Conservation (phyloP, 139 green algal genomes). For the Tetraselmis striata region DNA sequence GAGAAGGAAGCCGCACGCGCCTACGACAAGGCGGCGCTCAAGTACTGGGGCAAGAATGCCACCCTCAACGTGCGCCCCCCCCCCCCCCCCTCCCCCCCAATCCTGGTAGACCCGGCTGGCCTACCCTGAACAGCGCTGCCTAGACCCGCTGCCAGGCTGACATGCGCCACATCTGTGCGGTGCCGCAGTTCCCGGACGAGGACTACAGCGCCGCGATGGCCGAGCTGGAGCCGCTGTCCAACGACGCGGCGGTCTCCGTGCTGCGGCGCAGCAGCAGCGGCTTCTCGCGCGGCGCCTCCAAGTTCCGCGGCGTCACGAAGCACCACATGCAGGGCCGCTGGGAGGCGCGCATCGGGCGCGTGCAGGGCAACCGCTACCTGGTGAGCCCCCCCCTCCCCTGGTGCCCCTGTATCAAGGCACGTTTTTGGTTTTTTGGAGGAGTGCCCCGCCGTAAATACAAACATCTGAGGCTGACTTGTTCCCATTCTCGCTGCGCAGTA, state of each 20-base stretch:
- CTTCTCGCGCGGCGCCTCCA: slow-evolving; percentile 37
- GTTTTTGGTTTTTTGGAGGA: too few relatives aligned
- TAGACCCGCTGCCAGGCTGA: too few relatives aligned
- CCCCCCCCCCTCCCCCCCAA: too few relatives aligned
- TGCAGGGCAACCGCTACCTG: slow-evolving; percentile 52
- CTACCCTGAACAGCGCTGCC: too few relatives aligned
- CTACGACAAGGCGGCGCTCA: slow-evolving; percentile 71
- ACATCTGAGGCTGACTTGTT: too few relatives aligned
- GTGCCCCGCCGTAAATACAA: too few relatives aligned
- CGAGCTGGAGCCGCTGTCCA: slow-evolving; percentile 34
- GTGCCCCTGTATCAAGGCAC: neutral
- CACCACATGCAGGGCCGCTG: slow-evolving; percentile 65
- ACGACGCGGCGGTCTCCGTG: slow-evolving; percentile 55
- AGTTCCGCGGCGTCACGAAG: slow-evolving; percentile 70
- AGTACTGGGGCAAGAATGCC: slow-evolving; percentile 46
- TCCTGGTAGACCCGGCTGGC: too few relatives aligned
- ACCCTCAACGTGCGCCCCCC: slow-evolving; percentile 51
- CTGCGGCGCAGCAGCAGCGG: slow-evolving; percentile 13
- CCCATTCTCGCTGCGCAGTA: slow-evolving; percentile 56
- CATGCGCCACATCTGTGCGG: too few relatives aligned
- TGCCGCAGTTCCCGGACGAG: slow-evolving; percentile 51
- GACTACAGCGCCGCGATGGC: slow-evolving; percentile 53
- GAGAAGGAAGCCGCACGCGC: slow-evolving; percentile 67
- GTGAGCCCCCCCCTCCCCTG: slow-evolving; percentile 10
- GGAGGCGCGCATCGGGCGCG: slow-evolving; percentile 59